Evolutionary conservation across 202 grass and related monocot genomes (phyloP), one percentile per base, ranked within the genome.

Genomic region (Eragrostis tef): DNA sequence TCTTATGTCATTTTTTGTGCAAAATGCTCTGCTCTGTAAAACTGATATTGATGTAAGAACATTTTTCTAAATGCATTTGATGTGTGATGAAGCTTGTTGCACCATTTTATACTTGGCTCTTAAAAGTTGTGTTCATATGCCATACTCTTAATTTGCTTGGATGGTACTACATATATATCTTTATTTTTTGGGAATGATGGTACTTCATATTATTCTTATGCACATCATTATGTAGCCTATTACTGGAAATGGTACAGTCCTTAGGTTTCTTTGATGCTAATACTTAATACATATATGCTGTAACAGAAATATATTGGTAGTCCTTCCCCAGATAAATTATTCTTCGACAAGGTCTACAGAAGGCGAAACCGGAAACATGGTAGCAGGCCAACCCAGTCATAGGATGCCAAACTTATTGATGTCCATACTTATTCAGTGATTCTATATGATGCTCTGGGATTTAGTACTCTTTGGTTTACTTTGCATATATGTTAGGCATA

Each of bases 301-400:
- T 70, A 85, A 64, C 81, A 88, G 81, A 85, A 64, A 64, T 81
- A 22, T 74, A 64, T 88, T 81, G 39, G 53, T 75, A 73, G 29
- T 9, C 46, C 46, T 64, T 3, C 44, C 80, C 80, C 53, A 65
- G 68, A 14, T 36, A 11, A 4, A 5, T 59, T 10, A 10, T 59
- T 21, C 43, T 60, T 48, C 44, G 75, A 56, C 81, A 71, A 77
- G 77, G 69, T 74, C 77, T 85, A 89, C 77, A 65, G 7, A n/a
- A 89, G 87, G 77, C 82, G 81, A 54, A 88, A 80, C 19, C 17
- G 56, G 47, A 89, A 9, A 77, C 36, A 60, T 85, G 82, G 76
- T 85, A 70, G 79, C 14, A 11, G 27, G 77, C 15, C 56, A n/a
- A 53, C 46, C 58, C 54, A 58, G 42, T 49, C 47, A 58, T 81